Conservation (phyloP, 192 early-diverging fungal species). For the Backusella circina region DNA sequence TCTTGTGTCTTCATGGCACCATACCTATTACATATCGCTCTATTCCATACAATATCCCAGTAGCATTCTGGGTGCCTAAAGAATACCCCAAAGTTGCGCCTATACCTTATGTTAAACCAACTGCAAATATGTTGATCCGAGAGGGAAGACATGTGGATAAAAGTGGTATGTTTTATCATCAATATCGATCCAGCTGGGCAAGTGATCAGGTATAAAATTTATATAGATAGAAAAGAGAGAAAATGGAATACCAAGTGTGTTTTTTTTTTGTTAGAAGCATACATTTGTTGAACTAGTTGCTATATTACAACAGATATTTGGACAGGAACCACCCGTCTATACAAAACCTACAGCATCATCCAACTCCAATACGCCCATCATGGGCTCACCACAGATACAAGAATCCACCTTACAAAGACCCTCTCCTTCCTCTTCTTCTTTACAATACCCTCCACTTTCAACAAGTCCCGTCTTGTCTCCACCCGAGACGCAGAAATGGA, state of each 20-base stretch:
- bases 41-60: slow-evolving; percentile 86
- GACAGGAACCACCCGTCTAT: slow-evolving; percentile 76
- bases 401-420: slow-evolving; percentile 15
- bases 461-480: neutral
- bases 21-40: slow-evolving; percentile 82
- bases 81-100: slow-evolving; percentile 80
- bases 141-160: slow-evolving; percentile 81
- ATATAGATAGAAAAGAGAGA: neutral
- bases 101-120: slow-evolving; percentile 84
- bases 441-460: slow-evolving; percentile 13
- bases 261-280: slow-evolving; percentile 22
- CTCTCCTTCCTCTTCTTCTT: neutral
- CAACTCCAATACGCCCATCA: slow-evolving; percentile 23
- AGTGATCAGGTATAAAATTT: slow-evolving; percentile 29
- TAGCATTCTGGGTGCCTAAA: slow-evolving; percentile 84
- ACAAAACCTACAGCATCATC: slow-evolving; percentile 44
- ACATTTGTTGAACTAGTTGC: slow-evolving; percentile 55
- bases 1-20: slow-evolving; percentile 85
- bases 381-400: slow-evolving; percentile 27
- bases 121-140: slow-evolving; percentile 81
- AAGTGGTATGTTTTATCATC: slow-evolving; percentile 78
- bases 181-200: slow-evolving; percentile 79
- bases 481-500: neutral
- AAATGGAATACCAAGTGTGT: neutral
- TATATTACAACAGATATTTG: slow-evolving; percentile 71